Base-by-base conservation (phyloP, 2,329 filamentous ascomycete species). In the Elsinoe ampelina region DNA sequence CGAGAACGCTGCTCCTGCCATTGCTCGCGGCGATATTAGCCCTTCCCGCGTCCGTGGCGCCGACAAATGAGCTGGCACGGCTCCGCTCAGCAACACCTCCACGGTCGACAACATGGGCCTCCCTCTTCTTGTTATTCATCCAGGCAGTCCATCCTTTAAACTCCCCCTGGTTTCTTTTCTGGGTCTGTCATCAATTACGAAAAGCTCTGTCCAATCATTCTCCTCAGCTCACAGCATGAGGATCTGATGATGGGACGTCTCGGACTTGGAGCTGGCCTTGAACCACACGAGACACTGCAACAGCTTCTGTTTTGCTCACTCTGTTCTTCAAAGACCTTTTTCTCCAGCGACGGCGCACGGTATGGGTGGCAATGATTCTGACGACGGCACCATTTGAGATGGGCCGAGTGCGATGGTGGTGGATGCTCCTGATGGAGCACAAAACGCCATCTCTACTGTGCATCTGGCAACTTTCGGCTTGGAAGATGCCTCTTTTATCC, bases 1-100 rank as follows among this genome's bases (percentile, higher is more conserved):
- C 5, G 39, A 35, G 34, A 55, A 39, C 22, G 54, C 54, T 34
- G 41, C 57, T 13, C 54, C 59, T 3, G 57, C 57, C 38, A 58
- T 59, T 38, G 59, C 57, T 54, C 57, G 45, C 15, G 57, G 55
- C 42, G 57, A 60, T 17, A 54, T 54, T 39, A 58, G 20, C 47
- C 57, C 59, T 38, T 45, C 54, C 12, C 54, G 54, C 20, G 41
- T 47, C 32, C 54, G 52, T 12, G 17, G 17, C 20, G 26, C 47
- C 26, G 47, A 52, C 48, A 52, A 52, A 34, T 52, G 48, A 52
- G 48, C 34, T 52, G 34, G 32, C 30, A 5, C 12, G 32, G 26
- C 6, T 35, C 12, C 26, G 6, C 11, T 19, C 48, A 20, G 32
- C 17, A 26, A 22, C 34, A 8, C 2, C 19, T 38, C 20, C 17